Evolutionary conservation across 148 eudicot species (phyloP).

Genomic region (Polygonum aviculare): DNA sequence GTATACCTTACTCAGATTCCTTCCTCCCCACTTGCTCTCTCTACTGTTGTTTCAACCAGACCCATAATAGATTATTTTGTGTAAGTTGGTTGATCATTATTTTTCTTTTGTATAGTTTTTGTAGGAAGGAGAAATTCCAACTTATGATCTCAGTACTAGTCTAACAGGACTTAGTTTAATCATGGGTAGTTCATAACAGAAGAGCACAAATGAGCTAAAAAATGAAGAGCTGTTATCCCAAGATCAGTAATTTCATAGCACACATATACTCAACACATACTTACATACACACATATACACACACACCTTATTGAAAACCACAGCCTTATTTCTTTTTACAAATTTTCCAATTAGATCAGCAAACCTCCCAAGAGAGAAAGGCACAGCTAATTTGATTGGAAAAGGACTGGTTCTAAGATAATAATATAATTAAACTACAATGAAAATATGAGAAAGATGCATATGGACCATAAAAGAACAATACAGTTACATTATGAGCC

Average conservation of each 20-base stretch:
- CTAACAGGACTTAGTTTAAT: too few relatives aligned
- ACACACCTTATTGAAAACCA: background rate
- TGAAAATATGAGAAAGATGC: background rate
- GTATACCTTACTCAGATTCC: background rate
- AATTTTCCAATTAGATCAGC: background rate
- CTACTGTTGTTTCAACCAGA: background rate
- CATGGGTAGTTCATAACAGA: background rate
- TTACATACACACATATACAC: background rate
- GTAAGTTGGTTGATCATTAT: too few relatives aligned
- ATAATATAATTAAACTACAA: background rate
- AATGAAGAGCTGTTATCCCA: background rate
- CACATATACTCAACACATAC: background rate
- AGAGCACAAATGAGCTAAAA: background rate
- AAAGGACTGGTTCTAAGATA: background rate
- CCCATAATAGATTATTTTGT: too few relatives aligned
- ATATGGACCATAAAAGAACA: conserved; percentile 7
- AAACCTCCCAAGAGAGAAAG: background rate
- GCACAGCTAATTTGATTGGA: background rate
- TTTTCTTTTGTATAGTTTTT: too few relatives aligned
- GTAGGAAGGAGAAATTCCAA: too few relatives aligned
- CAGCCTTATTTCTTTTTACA: background rate
- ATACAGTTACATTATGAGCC: background rate
- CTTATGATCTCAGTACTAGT: too few relatives aligned
- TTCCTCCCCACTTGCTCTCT: conserved; percentile 3
- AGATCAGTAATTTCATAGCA: background rate